Evolutionary conservation across 192 early-diverging fungal genomes (phyloP).

Genomic region (Coemansia javaensis): DNA sequence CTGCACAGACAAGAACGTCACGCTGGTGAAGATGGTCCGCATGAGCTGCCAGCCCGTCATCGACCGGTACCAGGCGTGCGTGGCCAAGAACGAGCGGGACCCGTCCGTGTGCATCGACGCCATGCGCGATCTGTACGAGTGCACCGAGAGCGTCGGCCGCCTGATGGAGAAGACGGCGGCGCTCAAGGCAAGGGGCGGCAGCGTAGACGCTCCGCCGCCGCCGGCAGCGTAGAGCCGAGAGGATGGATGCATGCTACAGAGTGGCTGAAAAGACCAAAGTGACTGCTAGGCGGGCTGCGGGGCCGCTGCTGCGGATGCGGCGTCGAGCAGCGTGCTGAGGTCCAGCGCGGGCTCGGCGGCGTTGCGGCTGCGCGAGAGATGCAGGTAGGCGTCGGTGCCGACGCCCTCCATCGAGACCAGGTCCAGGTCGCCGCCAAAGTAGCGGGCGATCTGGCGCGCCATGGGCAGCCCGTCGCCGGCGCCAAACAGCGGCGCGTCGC

Average conservation of each 20-base stretch:
- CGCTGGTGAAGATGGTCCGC: constrained; percentile 48
- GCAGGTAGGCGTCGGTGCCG: constrained; percentile 59
- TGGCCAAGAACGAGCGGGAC: constrained; percentile 23
- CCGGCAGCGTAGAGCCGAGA: background rate
- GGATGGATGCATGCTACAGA: background rate
- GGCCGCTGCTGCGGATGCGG: background rate
- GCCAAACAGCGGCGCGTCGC: constrained; percentile 38
- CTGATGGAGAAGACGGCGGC: constrained; percentile 46
- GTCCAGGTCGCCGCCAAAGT: constrained; percentile 64
- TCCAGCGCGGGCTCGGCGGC: constrained; percentile 24
- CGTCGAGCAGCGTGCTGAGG: constrained; percentile 31
- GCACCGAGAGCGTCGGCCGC: constrained; percentile 46
- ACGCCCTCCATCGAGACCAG: constrained; percentile 64
- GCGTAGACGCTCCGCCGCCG: too few species aligned
- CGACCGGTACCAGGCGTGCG: constrained; percentile 38
- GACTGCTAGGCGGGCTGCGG: background rate
- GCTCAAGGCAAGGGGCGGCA: constrained; percentile 30
- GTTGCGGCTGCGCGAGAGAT: constrained; percentile 43
- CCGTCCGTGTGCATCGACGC: constrained; percentile 37
- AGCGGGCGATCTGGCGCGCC: constrained; percentile 54
- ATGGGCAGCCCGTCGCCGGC: constrained; percentile 47
- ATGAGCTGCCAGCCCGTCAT: constrained; percentile 48
- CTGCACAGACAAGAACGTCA: constrained; percentile 51
- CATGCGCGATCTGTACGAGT: constrained; percentile 47
- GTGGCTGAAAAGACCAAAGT: background rate